Conservation (phyloP, 345 rosid genomes). For the Salix udensis region DNA sequence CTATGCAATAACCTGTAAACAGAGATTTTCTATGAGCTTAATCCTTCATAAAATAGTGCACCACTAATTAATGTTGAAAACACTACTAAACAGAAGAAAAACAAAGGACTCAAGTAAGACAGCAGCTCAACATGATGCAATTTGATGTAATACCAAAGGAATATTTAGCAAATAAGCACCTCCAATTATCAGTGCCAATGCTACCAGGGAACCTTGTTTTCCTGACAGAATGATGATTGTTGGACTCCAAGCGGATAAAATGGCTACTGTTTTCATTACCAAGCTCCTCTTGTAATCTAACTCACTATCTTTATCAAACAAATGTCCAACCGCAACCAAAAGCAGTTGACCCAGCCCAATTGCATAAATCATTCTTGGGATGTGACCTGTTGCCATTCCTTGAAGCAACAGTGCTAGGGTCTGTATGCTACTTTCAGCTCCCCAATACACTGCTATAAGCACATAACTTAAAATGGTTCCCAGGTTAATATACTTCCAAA, state of each 20-base stretch:
- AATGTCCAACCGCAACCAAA: constrained; percentile 36
- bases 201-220: constrained; percentile 76
- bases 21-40: not conserved
- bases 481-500: constrained; percentile 44
- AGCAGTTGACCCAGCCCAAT: constrained; percentile 55
- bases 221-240: constrained; percentile 69
- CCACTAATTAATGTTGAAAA: not conserved
- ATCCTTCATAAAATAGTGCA: not conserved
- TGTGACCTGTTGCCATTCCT: constrained; percentile 37
- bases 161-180: constrained; percentile 36
- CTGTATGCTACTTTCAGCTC: constrained; percentile 45
- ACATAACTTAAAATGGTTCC: constrained; percentile 58
- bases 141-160: not conserved
- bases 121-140: not conserved
- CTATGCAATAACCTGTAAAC: constrained; percentile 76
- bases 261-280: constrained; percentile 38
- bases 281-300: constrained; percentile 23
- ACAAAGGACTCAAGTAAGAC: not conserved
- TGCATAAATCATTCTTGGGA: constrained; percentile 59
- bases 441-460: constrained; percentile 75
- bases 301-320: constrained; percentile 25
- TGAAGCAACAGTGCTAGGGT: constrained; percentile 36
- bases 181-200: constrained; percentile 60
- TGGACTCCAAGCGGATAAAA: constrained; percentile 75
- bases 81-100: not conserved